phyloP scores from a whole-genome alignment of 2,329 filamentous ascomycete genomes.

The Trichophyton simii region DNA sequence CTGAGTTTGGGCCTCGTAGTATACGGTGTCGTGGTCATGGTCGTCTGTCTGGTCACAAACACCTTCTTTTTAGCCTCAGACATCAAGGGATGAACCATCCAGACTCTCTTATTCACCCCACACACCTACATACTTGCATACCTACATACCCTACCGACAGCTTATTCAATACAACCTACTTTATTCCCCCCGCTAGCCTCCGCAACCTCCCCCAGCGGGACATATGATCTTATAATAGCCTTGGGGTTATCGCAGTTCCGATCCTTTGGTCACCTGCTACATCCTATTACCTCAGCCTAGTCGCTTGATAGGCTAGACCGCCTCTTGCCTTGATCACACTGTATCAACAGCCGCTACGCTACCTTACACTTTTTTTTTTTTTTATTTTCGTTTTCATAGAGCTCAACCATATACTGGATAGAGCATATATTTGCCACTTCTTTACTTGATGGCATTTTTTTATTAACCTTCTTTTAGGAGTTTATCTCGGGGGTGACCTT shows the following conservation, averaged over 20 bases:
- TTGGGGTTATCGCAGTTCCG: neutral
- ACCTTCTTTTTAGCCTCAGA: constrained; percentile 61
- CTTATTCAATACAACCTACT: neutral
- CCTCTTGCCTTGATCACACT: neutral
- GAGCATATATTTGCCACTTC: too few species aligned
- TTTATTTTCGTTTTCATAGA: neutral
- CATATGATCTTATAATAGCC: neutral
- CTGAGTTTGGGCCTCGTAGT: constrained; percentile 62
- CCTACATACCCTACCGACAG: neutral
- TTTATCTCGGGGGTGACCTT: too few species aligned
- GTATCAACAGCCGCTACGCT: neutral
- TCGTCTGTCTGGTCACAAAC: constrained; percentile 75
- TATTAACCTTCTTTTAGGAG: too few species aligned
- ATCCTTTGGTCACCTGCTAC: neutral
- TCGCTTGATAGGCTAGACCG: neutral
- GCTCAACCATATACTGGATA: too few species aligned
- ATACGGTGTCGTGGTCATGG: constrained; percentile 82
- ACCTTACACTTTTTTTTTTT: neutral
- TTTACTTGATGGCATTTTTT: too few species aligned
- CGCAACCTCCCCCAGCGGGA: neutral
- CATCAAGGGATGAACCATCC: neutral
- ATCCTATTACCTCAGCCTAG: neutral
- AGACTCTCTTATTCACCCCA: too few species aligned
- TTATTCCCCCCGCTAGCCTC: neutral
- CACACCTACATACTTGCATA: too few species aligned